Percentiles rank a stretch among this genome's conserved stretches.
Conservation (phyloP, 169 alveolate genomes). For the Amoebophrya sp. region DNA sequence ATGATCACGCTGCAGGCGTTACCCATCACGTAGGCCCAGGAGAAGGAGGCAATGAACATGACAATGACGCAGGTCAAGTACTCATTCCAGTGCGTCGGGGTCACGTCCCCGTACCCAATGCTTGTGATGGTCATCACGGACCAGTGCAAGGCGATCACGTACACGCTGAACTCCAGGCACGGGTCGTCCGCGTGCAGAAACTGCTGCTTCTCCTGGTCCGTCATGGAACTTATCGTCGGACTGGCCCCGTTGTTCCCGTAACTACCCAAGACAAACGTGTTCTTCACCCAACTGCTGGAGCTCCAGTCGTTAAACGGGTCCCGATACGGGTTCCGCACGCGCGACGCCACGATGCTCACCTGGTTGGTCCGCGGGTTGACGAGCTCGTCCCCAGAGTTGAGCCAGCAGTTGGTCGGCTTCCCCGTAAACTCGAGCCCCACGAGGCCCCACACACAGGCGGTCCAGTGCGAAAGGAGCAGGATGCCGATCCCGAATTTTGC, state of each 20-base stretch:
- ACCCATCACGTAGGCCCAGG: slow-evolving; percentile 17
- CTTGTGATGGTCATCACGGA: slow-evolving; percentile 10
- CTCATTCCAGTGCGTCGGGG: slow-evolving; percentile 14
- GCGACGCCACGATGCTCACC: no score
- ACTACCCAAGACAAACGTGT: background rate
- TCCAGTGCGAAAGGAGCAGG: slow-evolving; percentile 4
- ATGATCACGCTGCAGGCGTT: background rate
- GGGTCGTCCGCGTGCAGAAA: slow-evolving; percentile 14
- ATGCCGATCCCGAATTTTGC: background rate
- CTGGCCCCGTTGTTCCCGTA: background rate
- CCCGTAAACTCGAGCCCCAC: background rate
- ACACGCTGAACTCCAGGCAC: background rate
- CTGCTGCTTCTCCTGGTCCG: no score
- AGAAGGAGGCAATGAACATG: background rate
- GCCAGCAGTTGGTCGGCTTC: background rate
- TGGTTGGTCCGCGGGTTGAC: no score
- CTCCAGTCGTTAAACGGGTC: background rate
- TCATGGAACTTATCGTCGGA: no score
- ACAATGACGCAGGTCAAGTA: background rate
- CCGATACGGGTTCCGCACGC: no score
- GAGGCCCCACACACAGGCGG: background rate
- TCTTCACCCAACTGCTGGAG: background rate
- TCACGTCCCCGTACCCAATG: background rate
- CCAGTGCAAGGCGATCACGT: background rate
- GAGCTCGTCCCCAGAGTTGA: no score